These are phyloP conservation scores for Globisporangium barbulae DNA, from an alignment of 352 stramenopile genomes.

Conservation along the genomic window DNA sequence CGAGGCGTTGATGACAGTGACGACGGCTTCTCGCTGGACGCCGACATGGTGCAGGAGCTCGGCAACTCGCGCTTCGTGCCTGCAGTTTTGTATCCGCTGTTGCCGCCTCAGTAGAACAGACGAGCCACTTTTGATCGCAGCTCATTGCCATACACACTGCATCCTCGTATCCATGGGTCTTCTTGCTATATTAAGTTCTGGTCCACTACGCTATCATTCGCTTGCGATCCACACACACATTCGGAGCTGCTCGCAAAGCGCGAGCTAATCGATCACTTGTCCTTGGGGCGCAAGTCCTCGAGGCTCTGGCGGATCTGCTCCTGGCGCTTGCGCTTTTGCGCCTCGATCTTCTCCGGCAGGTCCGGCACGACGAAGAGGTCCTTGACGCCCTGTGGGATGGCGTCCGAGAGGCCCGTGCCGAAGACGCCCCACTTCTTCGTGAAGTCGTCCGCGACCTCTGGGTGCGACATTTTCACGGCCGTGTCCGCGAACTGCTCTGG, in stretches of 20 bases:
- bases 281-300: slow-evolving; percentile 75
- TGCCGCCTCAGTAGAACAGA: slow-evolving; percentile 29
- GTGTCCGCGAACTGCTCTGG: slow-evolving; percentile 82
- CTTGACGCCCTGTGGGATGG: slow-evolving; percentile 65
- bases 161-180: neutral
- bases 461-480: slow-evolving; percentile 71
- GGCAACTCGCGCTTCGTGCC: slow-evolving; percentile 43
- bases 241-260: neutral
- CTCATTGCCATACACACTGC: neutral
- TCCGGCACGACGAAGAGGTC: slow-evolving; percentile 60
- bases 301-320: slow-evolving; percentile 71
- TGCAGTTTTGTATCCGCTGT: slow-evolving; percentile 58
- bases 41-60: slow-evolving; percentile 24
- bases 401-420: slow-evolving; percentile 71
- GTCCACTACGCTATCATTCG: neutral
- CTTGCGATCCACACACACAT: neutral
- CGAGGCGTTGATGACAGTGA: slow-evolving; percentile 9
- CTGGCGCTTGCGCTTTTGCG: slow-evolving; percentile 65
- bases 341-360: slow-evolving; percentile 64
- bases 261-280: slow-evolving; percentile 29
- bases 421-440: slow-evolving; percentile 82
- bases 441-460: slow-evolving; percentile 67
- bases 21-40: slow-evolving; percentile 15
- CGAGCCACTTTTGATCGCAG: neutral
- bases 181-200: neutral